Conservation (phyloP, 1,284 basidiomycete genomes). For the Boletus nobilissimus region DNA sequence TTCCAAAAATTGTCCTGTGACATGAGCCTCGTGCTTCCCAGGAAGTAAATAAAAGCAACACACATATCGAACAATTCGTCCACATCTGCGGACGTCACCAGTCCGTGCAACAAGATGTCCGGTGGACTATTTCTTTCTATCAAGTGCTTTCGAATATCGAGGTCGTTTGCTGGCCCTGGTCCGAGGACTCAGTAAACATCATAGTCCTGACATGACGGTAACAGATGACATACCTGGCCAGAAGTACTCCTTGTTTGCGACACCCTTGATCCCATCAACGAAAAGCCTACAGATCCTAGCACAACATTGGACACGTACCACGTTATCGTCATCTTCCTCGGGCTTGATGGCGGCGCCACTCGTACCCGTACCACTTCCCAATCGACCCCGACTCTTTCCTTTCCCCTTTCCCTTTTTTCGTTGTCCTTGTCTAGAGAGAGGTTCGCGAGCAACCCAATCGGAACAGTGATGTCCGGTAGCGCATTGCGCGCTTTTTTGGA, state of each 20-base stretch:
- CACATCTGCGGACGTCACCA: constrained; percentile 84
- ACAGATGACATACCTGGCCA: constrained; percentile 64
- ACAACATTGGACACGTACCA: constrained; percentile 55
- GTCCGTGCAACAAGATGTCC: constrained; percentile 83
- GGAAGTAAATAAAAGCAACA: constrained; percentile 43
- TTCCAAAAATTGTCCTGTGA: constrained; percentile 65
- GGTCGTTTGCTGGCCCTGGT: constrained; percentile 74
- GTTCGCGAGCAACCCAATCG: constrained; percentile 77
- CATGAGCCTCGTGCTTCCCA: constrained; percentile 20
- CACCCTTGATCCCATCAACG: constrained; percentile 54
- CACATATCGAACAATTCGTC: constrained; percentile 87
- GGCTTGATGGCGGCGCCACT: constrained; percentile 31
- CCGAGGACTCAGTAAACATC: not conserved
- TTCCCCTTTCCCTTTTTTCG: constrained; percentile 51
- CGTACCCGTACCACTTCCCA: constrained; percentile 23
- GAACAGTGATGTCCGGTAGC: constrained; percentile 74
- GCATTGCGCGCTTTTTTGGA: constrained; percentile 58
- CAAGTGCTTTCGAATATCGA: constrained; percentile 73
- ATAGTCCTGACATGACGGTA: not conserved
- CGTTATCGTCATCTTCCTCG: constrained; percentile 70
- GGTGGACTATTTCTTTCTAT: constrained; percentile 85
- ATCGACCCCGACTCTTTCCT: constrained; percentile 46
- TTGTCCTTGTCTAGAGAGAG: constrained; percentile 67
- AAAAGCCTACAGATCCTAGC: not conserved
- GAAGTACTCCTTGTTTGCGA: constrained; percentile 86